A percentile compares a stretch with the other conserved stretches of the same genome.
phyloP scores from a whole-genome alignment of 2,329 filamentous ascomycete species.

The Pochonia chlamydosporia region DNA sequence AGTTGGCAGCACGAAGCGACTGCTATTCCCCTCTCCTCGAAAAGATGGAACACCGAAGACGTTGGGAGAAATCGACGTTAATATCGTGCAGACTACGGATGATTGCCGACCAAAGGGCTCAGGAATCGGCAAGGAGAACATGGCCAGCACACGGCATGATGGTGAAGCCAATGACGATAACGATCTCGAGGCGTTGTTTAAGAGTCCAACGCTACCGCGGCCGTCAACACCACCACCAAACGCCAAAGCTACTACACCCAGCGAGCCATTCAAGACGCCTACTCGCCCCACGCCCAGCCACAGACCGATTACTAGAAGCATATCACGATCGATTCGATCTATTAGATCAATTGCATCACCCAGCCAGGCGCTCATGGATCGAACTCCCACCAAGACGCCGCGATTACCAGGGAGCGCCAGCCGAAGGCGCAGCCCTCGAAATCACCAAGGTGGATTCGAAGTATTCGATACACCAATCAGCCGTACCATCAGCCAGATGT shows the following conservation, averaged over 20 bases:
- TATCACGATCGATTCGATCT: conserved; percentile 50
- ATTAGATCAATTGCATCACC: conserved; percentile 39
- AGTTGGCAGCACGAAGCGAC: conserved; percentile 55
- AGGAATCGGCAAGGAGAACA: conserved; percentile 38
- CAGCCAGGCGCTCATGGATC: conserved; percentile 34
- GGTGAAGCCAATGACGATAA: conserved; percentile 35
- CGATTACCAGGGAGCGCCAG: conserved; percentile 26
- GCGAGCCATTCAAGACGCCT: conserved; percentile 54
- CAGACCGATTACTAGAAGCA: conserved; percentile 55
- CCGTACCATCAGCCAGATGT: conserved; percentile 56
- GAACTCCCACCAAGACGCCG: conserved; percentile 43
- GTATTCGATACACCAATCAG: conserved; percentile 53
- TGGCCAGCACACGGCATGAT: conserved; percentile 17
- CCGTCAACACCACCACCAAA: conserved; percentile 49
- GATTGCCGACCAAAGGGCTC: conserved; percentile 24
- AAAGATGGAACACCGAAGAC: conserved; percentile 58
- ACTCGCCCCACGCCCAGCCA: conserved; percentile 56
- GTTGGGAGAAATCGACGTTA: conserved; percentile 51
- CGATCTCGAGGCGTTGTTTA: conserved; percentile 61
- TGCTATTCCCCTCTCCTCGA: conserved; percentile 72
- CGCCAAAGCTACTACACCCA: conserved; percentile 28
- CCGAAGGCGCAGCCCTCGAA: conserved; percentile 38
- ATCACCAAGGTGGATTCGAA: conserved; percentile 31
- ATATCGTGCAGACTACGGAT: conserved; percentile 40
- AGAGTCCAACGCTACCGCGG: conserved; percentile 41